These are phyloP conservation scores for Didymella sp. DNA, from an alignment of 2,329 filamentous ascomycete genomes.

Conservation along the genomic window DNA sequence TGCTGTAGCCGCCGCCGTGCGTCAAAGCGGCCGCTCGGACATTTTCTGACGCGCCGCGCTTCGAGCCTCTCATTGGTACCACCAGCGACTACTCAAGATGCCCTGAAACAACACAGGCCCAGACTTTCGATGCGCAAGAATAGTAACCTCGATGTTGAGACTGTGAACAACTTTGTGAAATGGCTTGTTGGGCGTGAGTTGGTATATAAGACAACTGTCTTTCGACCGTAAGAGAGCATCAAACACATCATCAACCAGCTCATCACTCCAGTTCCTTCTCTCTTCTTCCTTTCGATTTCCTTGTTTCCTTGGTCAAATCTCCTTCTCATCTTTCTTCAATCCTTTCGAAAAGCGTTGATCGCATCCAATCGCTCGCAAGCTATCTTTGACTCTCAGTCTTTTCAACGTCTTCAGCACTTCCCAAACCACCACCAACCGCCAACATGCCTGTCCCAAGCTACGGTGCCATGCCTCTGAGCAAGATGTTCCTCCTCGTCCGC, in stretches of 20 bases:
- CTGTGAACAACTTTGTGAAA: conserved; percentile 16
- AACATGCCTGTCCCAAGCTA: conserved; percentile 65
- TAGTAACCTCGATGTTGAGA: conserved; percentile 28
- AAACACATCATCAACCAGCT: conserved; percentile 45
- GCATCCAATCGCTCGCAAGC: conserved; percentile 6
- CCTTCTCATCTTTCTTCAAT: conserved; percentile 22
- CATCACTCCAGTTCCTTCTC: conserved; percentile 45
- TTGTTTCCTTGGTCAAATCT: conserved; percentile 42
- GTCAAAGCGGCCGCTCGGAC: conserved; percentile 47
- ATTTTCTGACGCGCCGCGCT: conserved; percentile 42
- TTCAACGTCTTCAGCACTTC: conserved; percentile 6
- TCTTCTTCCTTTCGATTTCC: conserved; percentile 38
- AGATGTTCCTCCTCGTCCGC: conserved; percentile 78
- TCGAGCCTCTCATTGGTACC: conserved; percentile 43
- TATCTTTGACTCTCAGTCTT: background rate
- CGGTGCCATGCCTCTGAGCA: conserved; percentile 72
- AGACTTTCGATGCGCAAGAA: conserved; percentile 43
- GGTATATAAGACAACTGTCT: conserved; percentile 18
- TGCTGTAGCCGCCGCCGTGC: conserved; percentile 46
- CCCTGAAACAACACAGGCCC: conserved; percentile 45
- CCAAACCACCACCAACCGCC: conserved; percentile 11
- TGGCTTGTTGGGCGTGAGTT: conserved; percentile 5
- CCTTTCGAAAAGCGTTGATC: conserved; percentile 16
- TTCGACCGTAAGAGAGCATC: conserved; percentile 28
- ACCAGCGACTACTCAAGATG: conserved; percentile 49